Percentiles rank a stretch among this genome's conserved stretches.
These are phyloP conservation scores for Nakaseomyces delphensis DNA, from an alignment of 1,139 yeast genomes.

Conservation along the genomic window DNA sequence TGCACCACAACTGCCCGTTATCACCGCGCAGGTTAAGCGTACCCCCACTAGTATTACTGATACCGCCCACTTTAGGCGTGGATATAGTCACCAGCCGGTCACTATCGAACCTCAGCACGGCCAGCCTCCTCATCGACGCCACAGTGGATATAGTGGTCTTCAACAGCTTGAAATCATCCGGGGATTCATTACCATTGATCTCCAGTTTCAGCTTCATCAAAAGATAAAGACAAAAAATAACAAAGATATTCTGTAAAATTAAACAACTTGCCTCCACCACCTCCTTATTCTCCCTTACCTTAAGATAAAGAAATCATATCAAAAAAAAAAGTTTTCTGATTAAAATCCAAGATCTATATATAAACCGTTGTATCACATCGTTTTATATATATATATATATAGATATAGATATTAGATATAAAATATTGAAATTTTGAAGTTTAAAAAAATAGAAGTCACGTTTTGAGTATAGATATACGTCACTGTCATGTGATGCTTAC, in stretches of 20 bases:
- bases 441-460: no score
- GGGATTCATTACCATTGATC: conserved; percentile 24
- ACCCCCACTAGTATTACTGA: conserved; percentile 6
- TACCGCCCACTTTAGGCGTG: conserved; percentile 20
- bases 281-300: neutral
- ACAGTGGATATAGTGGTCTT: conserved; percentile 28
- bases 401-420: no score
- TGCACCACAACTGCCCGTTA: conserved; percentile 31
- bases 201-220: conserved; percentile 28
- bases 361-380: no score
- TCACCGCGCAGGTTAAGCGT: conserved; percentile 21
- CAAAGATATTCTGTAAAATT: no score
- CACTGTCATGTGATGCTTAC: no score
- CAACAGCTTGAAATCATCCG: conserved; percentile 28
- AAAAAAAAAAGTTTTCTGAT: no score
- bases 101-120: conserved; percentile 27
- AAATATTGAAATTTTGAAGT: no score
- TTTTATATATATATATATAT: no score
- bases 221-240: neutral
- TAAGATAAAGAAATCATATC: no score
- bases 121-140: conserved; percentile 28
- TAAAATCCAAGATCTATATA: no score
- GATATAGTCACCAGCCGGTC: conserved; percentile 28
- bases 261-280: neutral
- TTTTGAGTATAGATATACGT: no score